These are phyloP conservation scores for Lecanicillium sp. DNA, from an alignment of 2,329 filamentous ascomycete genomes.

Conservation along the genomic window DNA sequence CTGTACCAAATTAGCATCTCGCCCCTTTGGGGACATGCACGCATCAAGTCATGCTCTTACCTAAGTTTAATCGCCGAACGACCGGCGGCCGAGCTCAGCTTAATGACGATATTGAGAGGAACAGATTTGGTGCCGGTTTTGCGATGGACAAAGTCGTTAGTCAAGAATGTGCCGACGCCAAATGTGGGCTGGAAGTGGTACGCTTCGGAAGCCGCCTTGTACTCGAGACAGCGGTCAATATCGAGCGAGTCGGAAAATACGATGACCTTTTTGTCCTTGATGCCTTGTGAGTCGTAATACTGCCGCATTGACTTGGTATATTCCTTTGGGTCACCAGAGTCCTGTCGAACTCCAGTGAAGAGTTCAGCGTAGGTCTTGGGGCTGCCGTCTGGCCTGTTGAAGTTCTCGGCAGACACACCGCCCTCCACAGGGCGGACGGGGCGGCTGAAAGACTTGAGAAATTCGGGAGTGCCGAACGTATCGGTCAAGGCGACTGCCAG, in stretches of 20 bases:
- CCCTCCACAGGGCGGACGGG: constrained; percentile 42
- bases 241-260: constrained; percentile 96
- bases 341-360: constrained; percentile 80
- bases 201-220: constrained; percentile 75
- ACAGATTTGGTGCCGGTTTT: constrained; percentile 74
- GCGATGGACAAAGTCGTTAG: constrained; percentile 79
- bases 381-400: constrained; percentile 29
- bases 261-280: constrained; percentile 76
- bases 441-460: constrained; percentile 75
- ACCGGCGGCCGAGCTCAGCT: constrained; percentile 78
- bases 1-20: constrained; percentile 24
- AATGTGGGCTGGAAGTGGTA: constrained; percentile 81
- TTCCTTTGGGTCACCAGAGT: constrained; percentile 76
- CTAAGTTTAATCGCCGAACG: constrained; percentile 84
- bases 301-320: constrained; percentile 72
- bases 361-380: constrained; percentile 67
- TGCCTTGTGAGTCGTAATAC: constrained; percentile 71
- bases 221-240: constrained; percentile 83
- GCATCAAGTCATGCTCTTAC: constrained; percentile 17
- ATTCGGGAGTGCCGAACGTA: constrained; percentile 88
- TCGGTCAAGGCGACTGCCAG: constrained; percentile 88
- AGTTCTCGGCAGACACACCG: constrained; percentile 33
- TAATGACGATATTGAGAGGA: constrained; percentile 96
- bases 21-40: neutral
- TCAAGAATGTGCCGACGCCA: constrained; percentile 91